phyloP scores from a whole-genome alignment of 2,329 filamentous ascomycete species.

The Raffaelea arxii region DNA sequence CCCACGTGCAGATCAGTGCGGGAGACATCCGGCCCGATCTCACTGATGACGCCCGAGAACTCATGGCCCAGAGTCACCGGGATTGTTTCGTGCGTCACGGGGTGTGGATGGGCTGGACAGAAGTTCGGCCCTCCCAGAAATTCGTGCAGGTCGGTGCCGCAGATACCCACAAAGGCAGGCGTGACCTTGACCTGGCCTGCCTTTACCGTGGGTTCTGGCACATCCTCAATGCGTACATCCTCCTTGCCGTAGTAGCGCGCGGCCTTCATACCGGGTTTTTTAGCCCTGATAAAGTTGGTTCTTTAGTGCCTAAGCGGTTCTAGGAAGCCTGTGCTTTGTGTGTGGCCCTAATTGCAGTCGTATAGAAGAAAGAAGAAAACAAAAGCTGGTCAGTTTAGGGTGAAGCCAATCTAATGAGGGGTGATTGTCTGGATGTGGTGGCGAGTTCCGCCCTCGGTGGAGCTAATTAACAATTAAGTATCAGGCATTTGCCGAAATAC shows the following conservation, averaged over 20 bases:
- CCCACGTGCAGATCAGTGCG: slow-evolving; percentile 43
- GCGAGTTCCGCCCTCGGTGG: too few relatives aligned
- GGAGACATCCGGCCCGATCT: slow-evolving; percentile 45
- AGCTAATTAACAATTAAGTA: too few relatives aligned
- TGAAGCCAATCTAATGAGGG: too few relatives aligned
- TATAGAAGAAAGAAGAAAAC: too few relatives aligned
- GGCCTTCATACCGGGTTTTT: neutral
- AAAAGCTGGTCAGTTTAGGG: too few relatives aligned
- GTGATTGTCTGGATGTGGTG: too few relatives aligned
- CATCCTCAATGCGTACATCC: slow-evolving; percentile 3
- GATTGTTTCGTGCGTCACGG: slow-evolving; percentile 1
- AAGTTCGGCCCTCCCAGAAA: slow-evolving; percentile 5
- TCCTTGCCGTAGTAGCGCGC: slow-evolving; percentile 5
- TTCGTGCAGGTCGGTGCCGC: slow-evolving; percentile 5
- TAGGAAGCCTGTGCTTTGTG: too few relatives aligned
- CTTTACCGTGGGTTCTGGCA: neutral
- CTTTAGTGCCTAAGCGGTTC: too few relatives aligned
- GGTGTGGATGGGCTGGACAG: slow-evolving; percentile 1
- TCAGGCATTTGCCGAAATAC: too few relatives aligned
- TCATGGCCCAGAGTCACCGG: slow-evolving; percentile 47
- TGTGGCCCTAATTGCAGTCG: too few relatives aligned
- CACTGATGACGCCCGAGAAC: slow-evolving; percentile 48
- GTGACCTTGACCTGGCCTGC: slow-evolving; percentile 1
- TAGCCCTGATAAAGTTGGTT: too few relatives aligned
- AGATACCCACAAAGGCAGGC: slow-evolving; percentile 5